phyloP scores from a whole-genome alignment of 2,329 filamentous ascomycete species.

The Venturia pyrina region DNA sequence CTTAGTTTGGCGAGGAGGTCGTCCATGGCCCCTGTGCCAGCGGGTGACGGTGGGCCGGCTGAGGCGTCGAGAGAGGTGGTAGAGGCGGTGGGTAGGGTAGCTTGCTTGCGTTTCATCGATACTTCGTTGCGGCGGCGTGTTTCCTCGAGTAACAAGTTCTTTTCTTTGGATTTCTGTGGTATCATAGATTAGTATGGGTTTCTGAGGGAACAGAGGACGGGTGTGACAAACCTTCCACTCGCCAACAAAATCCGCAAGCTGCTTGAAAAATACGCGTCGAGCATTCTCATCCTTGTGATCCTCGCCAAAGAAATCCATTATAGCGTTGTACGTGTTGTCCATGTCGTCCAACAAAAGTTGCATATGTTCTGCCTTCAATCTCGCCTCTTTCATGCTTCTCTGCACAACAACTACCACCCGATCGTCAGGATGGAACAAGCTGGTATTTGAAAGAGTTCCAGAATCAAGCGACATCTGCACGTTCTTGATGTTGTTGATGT shows the following conservation, averaged over 20 bases:
- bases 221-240: conserved; percentile 68
- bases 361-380: conserved; percentile 93
- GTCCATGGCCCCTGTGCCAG: conserved; percentile 89
- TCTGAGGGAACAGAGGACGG: conserved; percentile 13
- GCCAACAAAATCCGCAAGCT: conserved; percentile 77
- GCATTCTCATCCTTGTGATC: conserved; percentile 85
- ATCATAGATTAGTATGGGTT: conserved; percentile 8
- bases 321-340: conserved; percentile 82
- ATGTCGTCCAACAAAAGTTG: conserved; percentile 89
- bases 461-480: conserved; percentile 85
- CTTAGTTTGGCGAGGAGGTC: conserved; percentile 88
- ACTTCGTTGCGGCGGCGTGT: conserved; percentile 75
- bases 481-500: conserved; percentile 91
- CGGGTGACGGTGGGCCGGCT: conserved; percentile 42
- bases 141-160: conserved; percentile 80
- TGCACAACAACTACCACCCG: conserved; percentile 87
- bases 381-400: conserved; percentile 89
- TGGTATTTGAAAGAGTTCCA: conserved; percentile 89
- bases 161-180: conserved; percentile 71
- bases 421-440: conserved; percentile 96
- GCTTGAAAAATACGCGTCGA: conserved; percentile 89
- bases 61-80: conserved; percentile 23
- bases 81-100: conserved; percentile 30
- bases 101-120: conserved; percentile 78
- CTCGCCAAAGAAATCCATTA: conserved; percentile 94